phyloP scores from a whole-genome alignment of 441 rosid species.

The Brassica balearica region DNA sequence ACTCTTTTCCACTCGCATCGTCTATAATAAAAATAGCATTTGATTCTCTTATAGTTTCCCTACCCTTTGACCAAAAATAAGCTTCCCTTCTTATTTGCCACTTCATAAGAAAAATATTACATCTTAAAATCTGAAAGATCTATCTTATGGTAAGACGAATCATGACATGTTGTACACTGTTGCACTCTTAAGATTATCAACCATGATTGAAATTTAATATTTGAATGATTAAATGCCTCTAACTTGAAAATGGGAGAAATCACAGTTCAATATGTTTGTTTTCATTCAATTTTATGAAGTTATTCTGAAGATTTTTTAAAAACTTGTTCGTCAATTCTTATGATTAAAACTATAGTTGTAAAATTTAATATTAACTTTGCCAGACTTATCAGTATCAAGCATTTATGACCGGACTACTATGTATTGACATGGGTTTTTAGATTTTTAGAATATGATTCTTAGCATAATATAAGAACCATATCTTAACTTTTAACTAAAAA shows the following conservation, averaged over 20 bases:
- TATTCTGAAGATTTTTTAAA: background rate
- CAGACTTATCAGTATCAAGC: background rate
- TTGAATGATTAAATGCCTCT: background rate
- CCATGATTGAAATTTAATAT: background rate
- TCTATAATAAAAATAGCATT: background rate
- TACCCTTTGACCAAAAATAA: background rate
- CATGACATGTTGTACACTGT: background rate
- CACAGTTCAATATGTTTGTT: background rate
- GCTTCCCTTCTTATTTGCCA: background rate
- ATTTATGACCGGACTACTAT: background rate
- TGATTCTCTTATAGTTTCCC: background rate
- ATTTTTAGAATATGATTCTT: no score
- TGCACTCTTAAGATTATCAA: background rate
- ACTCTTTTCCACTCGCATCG: conserved; percentile 27
- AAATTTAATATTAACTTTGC: background rate
- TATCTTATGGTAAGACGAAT: background rate
- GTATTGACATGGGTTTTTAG: no score
- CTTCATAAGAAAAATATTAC: background rate
- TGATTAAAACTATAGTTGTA: background rate
- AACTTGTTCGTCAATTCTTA: background rate
- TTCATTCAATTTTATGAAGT: background rate
- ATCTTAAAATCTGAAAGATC: background rate
- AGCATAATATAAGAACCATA: no score
- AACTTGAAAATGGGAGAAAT: background rate
- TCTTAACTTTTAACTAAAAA: no score